These are phyloP conservation scores for Oidium heveae DNA, from an alignment of 2,329 filamentous ascomycete species.

Conservation along the genomic window DNA sequence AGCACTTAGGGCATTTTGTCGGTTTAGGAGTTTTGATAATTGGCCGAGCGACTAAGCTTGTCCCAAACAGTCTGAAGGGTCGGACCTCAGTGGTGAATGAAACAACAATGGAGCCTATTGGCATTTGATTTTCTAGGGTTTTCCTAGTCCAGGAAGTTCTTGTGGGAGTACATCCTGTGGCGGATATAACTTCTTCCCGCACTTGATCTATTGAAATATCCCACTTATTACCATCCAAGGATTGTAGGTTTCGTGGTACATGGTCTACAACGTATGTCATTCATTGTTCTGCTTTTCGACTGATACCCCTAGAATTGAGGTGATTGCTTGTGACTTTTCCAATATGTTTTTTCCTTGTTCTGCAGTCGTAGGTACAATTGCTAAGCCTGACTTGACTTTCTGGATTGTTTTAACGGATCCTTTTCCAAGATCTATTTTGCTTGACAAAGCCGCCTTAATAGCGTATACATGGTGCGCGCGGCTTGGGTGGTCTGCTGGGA, in stretches of 20 bases:
- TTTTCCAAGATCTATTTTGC: background rate
- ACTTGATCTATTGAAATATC: background rate
- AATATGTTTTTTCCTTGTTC: background rate
- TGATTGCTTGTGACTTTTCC: background rate
- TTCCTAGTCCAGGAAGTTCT: too few species aligned
- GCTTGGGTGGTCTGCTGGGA: background rate
- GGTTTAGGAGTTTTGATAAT: background rate
- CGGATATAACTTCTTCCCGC: background rate
- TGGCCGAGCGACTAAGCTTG: background rate
- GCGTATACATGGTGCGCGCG: background rate
- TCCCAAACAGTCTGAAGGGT: background rate
- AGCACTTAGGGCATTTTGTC: background rate
- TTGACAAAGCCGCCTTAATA: background rate
- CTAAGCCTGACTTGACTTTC: background rate
- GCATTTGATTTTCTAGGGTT: background rate
- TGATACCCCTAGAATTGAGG: background rate
- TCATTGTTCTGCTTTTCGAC: background rate
- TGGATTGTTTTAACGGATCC: background rate
- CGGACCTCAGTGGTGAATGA: background rate
- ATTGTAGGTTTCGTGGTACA: background rate
- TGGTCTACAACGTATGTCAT: background rate
- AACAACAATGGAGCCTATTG: background rate
- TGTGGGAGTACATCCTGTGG: background rate
- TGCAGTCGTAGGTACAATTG: background rate
- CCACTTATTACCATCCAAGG: background rate